A percentile compares a stretch with the other conserved stretches of the same genome.
These are phyloP conservation scores for Penicillium coprophilum DNA, from an alignment of 495 filamentous ascomycete species.

Conservation along the genomic window DNA sequence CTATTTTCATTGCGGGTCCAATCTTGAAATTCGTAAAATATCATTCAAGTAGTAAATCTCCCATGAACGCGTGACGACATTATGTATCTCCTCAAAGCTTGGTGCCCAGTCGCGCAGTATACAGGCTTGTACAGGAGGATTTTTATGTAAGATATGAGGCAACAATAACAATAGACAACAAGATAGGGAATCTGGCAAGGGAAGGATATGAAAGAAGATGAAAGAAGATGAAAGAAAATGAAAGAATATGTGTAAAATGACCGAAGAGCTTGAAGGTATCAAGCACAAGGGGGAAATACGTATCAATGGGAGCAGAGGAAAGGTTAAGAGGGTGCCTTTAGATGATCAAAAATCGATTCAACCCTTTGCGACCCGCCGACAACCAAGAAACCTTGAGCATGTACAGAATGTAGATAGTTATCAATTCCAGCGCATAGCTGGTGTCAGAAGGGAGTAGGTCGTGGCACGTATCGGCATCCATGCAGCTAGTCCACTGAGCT, in stretches of 20 bases:
- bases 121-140: conserved; percentile 1
- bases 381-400: not conserved
- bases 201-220: no score
- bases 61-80: not conserved
- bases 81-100: not conserved
- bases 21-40: not conserved
- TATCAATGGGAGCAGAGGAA: not conserved
- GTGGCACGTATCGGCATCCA: not conserved
- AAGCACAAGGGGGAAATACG: not conserved
- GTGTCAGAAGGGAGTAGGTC: not conserved
- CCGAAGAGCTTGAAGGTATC: no score
- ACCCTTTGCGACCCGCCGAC: not conserved
- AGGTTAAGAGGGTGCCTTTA: not conserved
- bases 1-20: not conserved
- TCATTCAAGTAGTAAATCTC: not conserved
- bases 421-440: conserved; percentile 6
- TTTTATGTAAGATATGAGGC: not conserved
- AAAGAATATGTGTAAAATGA: not conserved
- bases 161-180: not conserved
- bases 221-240: not conserved
- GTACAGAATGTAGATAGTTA: conserved; percentile 11
- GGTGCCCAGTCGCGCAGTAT: not conserved
- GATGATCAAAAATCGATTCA: not conserved
- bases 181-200: not conserved
- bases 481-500: not conserved